A percentile compares a stretch with the other conserved stretches of the same genome.
phyloP scores from a whole-genome alignment of 805 yeast species.

The Debaryomyces hansenii region DNA sequence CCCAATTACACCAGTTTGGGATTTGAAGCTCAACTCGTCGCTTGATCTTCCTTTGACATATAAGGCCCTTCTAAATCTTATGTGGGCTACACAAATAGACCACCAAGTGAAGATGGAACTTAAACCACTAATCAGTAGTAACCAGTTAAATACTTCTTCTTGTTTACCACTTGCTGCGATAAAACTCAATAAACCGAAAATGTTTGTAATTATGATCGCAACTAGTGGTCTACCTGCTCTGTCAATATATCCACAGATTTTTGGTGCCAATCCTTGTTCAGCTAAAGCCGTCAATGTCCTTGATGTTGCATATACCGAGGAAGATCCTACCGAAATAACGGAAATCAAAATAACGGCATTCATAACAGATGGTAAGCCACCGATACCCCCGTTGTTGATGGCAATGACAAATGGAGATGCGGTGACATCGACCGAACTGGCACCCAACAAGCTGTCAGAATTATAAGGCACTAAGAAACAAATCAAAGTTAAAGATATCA shows the following conservation, averaged over 20 bases:
- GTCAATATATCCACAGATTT: slow-evolving; percentile 65
- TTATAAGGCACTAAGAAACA: slow-evolving; percentile 75
- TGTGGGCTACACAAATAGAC: slow-evolving; percentile 38
- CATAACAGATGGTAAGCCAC: slow-evolving; percentile 66
- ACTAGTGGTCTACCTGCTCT: slow-evolving; percentile 75
- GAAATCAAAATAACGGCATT: slow-evolving; percentile 70
- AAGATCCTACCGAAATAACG: slow-evolving; percentile 71
- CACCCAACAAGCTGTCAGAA: slow-evolving; percentile 47
- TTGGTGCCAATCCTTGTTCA: slow-evolving; percentile 64
- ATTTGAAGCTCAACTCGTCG: slow-evolving; percentile 34
- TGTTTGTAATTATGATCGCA: slow-evolving; percentile 57
- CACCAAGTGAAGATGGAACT: slow-evolving; percentile 44
- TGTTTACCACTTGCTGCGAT: slow-evolving; percentile 45
- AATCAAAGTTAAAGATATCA: slow-evolving; percentile 50
- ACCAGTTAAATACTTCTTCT: slow-evolving; percentile 39
- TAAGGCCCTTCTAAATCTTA: slow-evolving; percentile 41
- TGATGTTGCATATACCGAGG: slow-evolving; percentile 69
- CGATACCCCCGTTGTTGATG: slow-evolving; percentile 62
- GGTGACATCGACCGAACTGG: slow-evolving; percentile 54
- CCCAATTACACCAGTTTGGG: slow-evolving; percentile 40
- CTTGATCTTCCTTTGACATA: slow-evolving; percentile 32
- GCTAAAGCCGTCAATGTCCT: slow-evolving; percentile 70
- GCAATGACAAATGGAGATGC: slow-evolving; percentile 79
- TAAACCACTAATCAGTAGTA: slow-evolving; percentile 41
- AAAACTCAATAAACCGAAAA: slow-evolving; percentile 59